Evolutionary conservation across 495 filamentous ascomycete genomes (phyloP).

Genomic region (Coniosporium apollinis): DNA sequence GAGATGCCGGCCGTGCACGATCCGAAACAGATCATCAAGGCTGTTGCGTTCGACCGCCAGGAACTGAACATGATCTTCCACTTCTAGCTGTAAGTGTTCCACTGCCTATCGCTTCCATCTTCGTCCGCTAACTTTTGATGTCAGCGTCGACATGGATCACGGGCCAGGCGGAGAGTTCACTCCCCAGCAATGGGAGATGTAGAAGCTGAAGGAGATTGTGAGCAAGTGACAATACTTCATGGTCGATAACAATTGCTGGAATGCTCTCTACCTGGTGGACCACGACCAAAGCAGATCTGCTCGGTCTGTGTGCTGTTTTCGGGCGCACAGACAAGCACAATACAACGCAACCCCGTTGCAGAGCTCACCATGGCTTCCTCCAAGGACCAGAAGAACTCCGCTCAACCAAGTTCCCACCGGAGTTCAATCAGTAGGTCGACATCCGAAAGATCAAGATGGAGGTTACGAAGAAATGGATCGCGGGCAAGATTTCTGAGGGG

Average conservation of each 20-base stretch:
- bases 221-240: slow-evolving; percentile 12
- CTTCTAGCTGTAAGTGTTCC: slow-evolving; percentile 17
- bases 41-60: slow-evolving; percentile 9
- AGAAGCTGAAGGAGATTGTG: slow-evolving; percentile 6
- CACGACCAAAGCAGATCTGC: too few species aligned
- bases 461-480: slow-evolving; percentile 98
- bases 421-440: slow-evolving; percentile 92
- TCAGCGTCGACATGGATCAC: neutral
- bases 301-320: too few species aligned
- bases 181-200: neutral
- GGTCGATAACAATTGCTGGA: too few species aligned
- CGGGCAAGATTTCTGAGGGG: slow-evolving; percentile 63
- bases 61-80: slow-evolving; percentile 22
- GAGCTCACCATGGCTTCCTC: too few species aligned
- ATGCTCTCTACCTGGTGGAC: too few species aligned
- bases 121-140: too few species aligned
- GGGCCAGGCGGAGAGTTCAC: neutral
- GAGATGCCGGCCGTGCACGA: slow-evolving; percentile 16
- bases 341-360: too few species aligned
- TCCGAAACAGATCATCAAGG: slow-evolving; percentile 8
- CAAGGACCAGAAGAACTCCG: slow-evolving; percentile 74
- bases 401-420: slow-evolving; percentile 82
- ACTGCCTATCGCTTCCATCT: too few species aligned
- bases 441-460: slow-evolving; percentile 93
- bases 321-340: too few species aligned